A percentile compares a stretch with the other conserved stretches of the same genome.
These are phyloP conservation scores for Collybiopsis luxurians DNA, from an alignment of 768 basidiomycete species.

Conservation along the genomic window DNA sequence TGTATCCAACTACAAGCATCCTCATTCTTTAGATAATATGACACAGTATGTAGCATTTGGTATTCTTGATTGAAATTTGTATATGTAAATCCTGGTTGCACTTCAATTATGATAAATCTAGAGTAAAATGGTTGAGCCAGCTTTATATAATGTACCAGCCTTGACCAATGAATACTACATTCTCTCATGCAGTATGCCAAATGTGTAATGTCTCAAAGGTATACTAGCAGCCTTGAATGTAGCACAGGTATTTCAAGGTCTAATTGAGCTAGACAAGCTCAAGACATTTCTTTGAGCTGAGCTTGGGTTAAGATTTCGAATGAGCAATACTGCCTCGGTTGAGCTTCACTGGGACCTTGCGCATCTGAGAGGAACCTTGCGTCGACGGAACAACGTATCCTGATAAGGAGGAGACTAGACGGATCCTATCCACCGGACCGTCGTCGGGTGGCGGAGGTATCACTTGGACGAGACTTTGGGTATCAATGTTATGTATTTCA, in stretches of 20 bases:
- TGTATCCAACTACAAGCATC: constrained; percentile 15
- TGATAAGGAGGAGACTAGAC: constrained; percentile 35
- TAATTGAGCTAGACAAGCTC: too few species aligned
- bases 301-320: background rate
- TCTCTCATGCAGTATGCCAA: too few species aligned
- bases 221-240: too few species aligned
- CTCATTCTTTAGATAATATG: too few species aligned
- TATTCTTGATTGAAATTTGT: background rate
- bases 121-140: too few species aligned
- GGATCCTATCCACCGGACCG: constrained; percentile 3
- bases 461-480: constrained; percentile 69
- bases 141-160: too few species aligned
- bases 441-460: constrained; percentile 31
- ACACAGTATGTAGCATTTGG: background rate
- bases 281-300: background rate
- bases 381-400: constrained; percentile 52
- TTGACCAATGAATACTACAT: too few species aligned
- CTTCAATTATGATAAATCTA: too few species aligned
- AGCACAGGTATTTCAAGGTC: too few species aligned
- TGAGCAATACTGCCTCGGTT: constrained; percentile 9
- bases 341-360: constrained; percentile 34
- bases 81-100: too few species aligned
- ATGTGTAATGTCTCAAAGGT: too few species aligned
- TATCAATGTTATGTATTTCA: constrained; percentile 78
- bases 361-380: constrained; percentile 46